Base-by-base conservation (phyloP, 2,329 filamentous ascomycete genomes). In the Cercospora nicotianae region DNA sequence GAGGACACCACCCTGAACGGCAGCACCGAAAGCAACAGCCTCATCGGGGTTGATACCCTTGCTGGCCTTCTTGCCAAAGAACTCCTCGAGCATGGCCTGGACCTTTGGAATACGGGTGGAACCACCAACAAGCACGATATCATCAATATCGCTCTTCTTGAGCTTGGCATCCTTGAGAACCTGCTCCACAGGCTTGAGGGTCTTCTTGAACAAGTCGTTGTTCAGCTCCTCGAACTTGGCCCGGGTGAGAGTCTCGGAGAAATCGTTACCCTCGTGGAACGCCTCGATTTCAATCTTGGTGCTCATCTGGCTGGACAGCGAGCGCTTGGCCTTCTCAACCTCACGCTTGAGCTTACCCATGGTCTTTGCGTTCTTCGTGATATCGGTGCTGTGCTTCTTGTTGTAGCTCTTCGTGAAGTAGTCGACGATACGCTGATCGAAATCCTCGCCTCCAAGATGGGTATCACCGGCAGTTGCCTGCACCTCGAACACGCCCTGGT, bases 321-420 rank as follows among this genome's bases (percentile, higher is more conserved):
- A 96, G 79, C 95, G 92, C 91, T 99, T 99, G 84, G 95, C 95
- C 90, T 97, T 97, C 84, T 99, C 95, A 76, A 95, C 94, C 84
- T 98, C 95, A 77, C 95, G 94, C 92, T 98, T 98, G 77, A 99
- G 89, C 87, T 98, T 99, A 85, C 94, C 93, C 94, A 98, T 98
- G 74, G 94, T 91, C 91, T 97, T 97, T 74, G 90, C 84, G 80
- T 98, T 93, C 87, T 96, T 96, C 84, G 90, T 91, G 80, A 98
- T 88, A 76, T 99, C 93, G 75, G 96, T 93, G 76, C 83, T 84
- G 87, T 97, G 88, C 88, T 97, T 95, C 91, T 97, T 97, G 90
- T 98, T 98, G 90, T 96, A 98, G 77, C 87, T 86, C 91, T 98
- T 97, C 86, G 91, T 90, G 80, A 98, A 93, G 89, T 94, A 87